Evolutionary conservation across 2,329 filamentous ascomycete species (phyloP).

Genomic region (Penicillium thymicola): DNA sequence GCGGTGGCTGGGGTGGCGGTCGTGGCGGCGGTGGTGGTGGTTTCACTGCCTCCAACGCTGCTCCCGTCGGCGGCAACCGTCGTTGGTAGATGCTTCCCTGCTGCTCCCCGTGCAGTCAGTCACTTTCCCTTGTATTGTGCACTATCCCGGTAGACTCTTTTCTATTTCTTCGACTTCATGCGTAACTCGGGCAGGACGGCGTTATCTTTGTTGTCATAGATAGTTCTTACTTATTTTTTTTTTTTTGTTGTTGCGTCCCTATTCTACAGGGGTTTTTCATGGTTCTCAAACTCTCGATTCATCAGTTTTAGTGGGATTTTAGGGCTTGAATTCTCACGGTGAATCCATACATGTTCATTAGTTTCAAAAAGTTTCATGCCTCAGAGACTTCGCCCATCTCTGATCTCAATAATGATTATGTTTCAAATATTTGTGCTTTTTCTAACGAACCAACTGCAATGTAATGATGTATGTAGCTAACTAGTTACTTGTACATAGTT

Average conservation of each 20-base stretch:
- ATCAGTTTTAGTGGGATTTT: background rate
- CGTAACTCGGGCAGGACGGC: conserved; percentile 39
- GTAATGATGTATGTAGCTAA: background rate
- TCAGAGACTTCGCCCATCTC: background rate
- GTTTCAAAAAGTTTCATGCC: conserved; percentile 19
- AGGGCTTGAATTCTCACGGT: conserved; percentile 11
- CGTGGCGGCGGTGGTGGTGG: conserved; percentile 45
- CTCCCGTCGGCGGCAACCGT: conserved; percentile 54
- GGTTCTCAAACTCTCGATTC: conserved; percentile 2
- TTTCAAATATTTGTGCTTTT: background rate
- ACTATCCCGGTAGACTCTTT: conserved; percentile 30
- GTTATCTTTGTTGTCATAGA: conserved; percentile 40
- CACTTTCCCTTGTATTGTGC: conserved; percentile 26
- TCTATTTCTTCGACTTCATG: conserved; percentile 23
- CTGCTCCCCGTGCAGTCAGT: conserved; percentile 17
- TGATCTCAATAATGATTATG: conserved; percentile 2
- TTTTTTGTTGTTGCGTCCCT: conserved; percentile 5
- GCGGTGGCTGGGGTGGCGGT: conserved; percentile 57
- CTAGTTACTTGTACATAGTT: no score
- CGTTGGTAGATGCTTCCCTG: conserved; percentile 51
- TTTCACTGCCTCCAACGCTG: conserved; percentile 57
- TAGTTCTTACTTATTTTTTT: conserved; percentile 27
- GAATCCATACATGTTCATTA: conserved; percentile 20
- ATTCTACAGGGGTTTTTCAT: conserved; percentile 3
- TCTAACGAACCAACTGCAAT: background rate